Evolutionary conservation across 2,329 filamentous ascomycete genomes (phyloP), one percentile per base, ranked within the genome.

Genomic region (Pezicula neosporulosa): DNA sequence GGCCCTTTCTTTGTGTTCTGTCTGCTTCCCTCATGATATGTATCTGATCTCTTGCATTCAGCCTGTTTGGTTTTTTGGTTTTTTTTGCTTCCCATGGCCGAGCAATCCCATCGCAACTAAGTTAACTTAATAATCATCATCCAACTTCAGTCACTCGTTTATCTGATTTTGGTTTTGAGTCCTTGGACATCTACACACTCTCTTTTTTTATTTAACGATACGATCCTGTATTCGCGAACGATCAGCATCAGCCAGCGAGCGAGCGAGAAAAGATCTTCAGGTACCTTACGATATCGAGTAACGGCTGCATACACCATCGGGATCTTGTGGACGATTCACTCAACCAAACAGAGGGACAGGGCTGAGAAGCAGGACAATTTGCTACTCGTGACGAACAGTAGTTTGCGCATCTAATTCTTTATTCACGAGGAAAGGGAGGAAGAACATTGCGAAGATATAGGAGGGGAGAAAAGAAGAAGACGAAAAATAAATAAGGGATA

Each of bases 91-190:
- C 7, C 30, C 30, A 13, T 33, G 9, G 30, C 30, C 30, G 4
- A 33, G 30, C 12, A 33, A 33, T 33, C 24, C 24, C 24, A 24
- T 24, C 24, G 6, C 24, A 24, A 24, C 24, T 24, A 24, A 24
- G 5, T 1, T 6, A 24, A 24, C 24, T 24, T 24, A 24, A 24
- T 24, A 24, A 33, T 33, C 30, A 47, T 13, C 8, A 42, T 33
- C 60, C 56, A 61, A 63, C 56, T 61, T 58, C 59, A 61, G 60
- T 61, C 60, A 59, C 56, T 63, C 60, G 47, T 63, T 63, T 56
- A 54, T 48, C 56, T 59, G 48, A 54, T 48, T 54, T 59, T 48
- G 53, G 51, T 50, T 50, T 57, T 50, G 53, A 49, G 50, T 33
- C 27, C 15, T 42, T 30, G 36, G 44, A 13, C 41, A 33, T 42